Base-by-base conservation (phyloP, 169 alveolate genomes). In the Cryptosporidium sp. region DNA sequence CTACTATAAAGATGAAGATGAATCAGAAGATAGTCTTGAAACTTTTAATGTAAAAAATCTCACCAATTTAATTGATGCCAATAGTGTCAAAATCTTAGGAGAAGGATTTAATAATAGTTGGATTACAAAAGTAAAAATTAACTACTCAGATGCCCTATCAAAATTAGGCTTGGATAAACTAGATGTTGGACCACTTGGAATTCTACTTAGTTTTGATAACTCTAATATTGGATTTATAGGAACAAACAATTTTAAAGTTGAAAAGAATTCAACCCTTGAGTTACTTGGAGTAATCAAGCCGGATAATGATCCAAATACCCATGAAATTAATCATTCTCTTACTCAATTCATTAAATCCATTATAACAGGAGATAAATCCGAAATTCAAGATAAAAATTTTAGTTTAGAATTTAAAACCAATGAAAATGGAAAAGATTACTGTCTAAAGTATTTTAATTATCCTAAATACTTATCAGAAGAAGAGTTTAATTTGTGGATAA, bases 61-160 rank as follows among this genome's bases (percentile, higher is more conserved):
- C 21, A 14, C 89, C 9, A 65, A 21, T 39, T 45, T 80, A 4
- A 65, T 80, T 41, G 65, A 80, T 37, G 29, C 58, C 3, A 59
- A 65, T 23, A 70, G 39, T 43, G 31, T 80, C 29, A 35, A 62
- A 29, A 80, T 80, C 14, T 65, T 80, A 9, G 89, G 89, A 45
- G 89, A 80, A 50, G 89, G 89, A 21, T 80, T 31, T 23, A 80
- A 80, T 31, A 65, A 80, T 80, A 80, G 89, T 37, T 80, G 89
- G 89, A 45, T 65, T 35, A 39, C 41, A 62, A 80, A 59, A 43
- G 67, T 80, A 8, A 29, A 29, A 59, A 65, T 80, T 62, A 21
- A 62, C 41, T 21, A 80, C 12, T 8, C 61, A 18, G 74, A 80
- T 16, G 12, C 45, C 3, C 12, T 80, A 4, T 16, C 35, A 26